Conservation (phyloP, 441 rosid species). For the Gossypium davidsonii region DNA sequence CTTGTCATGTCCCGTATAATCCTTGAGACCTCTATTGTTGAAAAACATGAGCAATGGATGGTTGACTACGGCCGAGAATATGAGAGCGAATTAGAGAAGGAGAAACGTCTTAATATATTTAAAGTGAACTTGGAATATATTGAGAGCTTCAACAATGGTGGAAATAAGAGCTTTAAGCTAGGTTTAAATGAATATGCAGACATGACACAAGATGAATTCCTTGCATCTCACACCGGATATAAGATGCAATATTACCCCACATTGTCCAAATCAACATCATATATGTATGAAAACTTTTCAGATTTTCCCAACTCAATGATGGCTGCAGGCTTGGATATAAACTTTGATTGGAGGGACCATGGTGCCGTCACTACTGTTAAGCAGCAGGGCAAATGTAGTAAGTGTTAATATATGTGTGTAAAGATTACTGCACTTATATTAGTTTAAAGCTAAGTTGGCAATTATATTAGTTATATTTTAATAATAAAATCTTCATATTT, state of each 20-base stretch:
- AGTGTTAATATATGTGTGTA: not conserved
- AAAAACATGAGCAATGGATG: constrained; percentile 43
- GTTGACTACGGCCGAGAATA: constrained; percentile 27
- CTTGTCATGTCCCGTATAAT: constrained; percentile 31
- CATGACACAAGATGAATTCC: not conserved
- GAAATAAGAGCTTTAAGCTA: constrained; percentile 23
- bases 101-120: constrained; percentile 30
- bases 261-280: not conserved
- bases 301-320: not conserved
- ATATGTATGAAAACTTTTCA: constrained; percentile 12
- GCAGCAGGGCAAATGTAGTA: constrained; percentile 34
- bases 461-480: too few species aligned
- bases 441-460: too few species aligned
- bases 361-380: constrained; percentile 37
- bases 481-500: too few species aligned
- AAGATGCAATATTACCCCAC: not conserved
- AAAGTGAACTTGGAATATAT: constrained; percentile 27
- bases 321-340: not conserved
- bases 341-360: constrained; percentile 30
- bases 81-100: constrained; percentile 27
- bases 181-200: constrained; percentile 35
- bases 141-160: constrained; percentile 22
- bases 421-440: too few species aligned
- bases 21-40: constrained; percentile 17
- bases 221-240: not conserved